Evolutionary conservation across 1,284 basidiomycete species (phyloP), one percentile per base, ranked within the genome.

Genomic region (Cutaneotrichosporon sp.): DNA sequence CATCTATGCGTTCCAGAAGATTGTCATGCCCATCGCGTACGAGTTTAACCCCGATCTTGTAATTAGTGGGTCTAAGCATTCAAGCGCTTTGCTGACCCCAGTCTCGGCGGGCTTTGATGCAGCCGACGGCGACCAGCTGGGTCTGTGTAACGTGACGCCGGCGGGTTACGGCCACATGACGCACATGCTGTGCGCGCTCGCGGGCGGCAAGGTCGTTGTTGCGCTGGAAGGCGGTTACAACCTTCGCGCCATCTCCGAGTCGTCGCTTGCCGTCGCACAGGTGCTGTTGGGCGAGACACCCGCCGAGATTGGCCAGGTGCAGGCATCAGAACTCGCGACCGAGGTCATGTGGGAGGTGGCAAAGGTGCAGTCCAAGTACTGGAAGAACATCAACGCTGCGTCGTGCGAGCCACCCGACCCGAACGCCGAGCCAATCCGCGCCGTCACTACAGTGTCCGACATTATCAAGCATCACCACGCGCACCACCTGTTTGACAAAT

Each of bases 91-190:
- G 33, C 33, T 43, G 41, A 42, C 26, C 22, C 3, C 63, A 96
- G 92, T 99, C 65, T 97, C 93, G 14, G 91, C 96, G 17, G 96
- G 96, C 3, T 99, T 97, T 66, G 96, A 99, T 68, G 94, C 96
- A 5, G 96, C 96, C 0, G 82, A 83, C 26, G 93, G 93, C 1
- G 96, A 99, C 69, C 82, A 85, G 42, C 82, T 99, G 5, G 96
- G 96, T 21, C 85, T 85, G 73, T 97, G 92, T 68, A 79, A 84
- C 59, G 93, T 99, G 53, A 83, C 88, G 1, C 96, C 96, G 0
- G 81, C 84, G n/a, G 94, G 92, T 2, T 99, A 92, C 71, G 92
- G 92, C 0, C 94, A 97, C 66, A 97, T 99, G 93, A 97, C 96
- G 3, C 88, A 97, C 66, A 92, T 96, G 86, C 80, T 99, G 4